phyloP scores from a whole-genome alignment of 1,284 basidiomycete genomes.

The Cutaneotrichosporon sp. region DNA sequence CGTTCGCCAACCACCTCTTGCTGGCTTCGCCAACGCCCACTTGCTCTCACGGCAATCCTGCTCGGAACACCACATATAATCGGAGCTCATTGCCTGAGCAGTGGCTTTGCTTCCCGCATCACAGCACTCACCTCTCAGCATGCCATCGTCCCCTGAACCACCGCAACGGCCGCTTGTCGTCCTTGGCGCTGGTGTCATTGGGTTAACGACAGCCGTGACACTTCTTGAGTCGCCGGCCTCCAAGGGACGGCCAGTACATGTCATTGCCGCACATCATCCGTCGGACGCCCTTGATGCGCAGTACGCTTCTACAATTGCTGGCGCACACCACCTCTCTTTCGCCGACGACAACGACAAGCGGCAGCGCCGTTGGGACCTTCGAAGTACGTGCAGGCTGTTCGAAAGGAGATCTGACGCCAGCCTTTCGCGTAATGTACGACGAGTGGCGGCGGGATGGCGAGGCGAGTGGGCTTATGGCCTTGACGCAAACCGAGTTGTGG shows the following conservation, averaged over 20 bases:
- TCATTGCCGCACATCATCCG: conserved; percentile 40
- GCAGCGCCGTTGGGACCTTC: conserved; percentile 35
- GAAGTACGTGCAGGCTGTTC: conserved; percentile 26
- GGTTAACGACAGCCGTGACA: conserved; percentile 42
- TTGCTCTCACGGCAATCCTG: no score
- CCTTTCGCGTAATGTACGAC: conserved; percentile 33
- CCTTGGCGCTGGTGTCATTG: conserved; percentile 43
- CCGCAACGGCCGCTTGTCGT: conserved; percentile 18
- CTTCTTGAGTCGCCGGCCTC: conserved; percentile 27
- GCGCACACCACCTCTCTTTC: conserved; percentile 47
- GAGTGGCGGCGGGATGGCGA: conserved; percentile 35
- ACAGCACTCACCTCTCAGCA: no score
- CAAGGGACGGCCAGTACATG: conserved; percentile 22
- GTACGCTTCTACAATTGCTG: conserved; percentile 41
- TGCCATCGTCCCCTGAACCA: no score
- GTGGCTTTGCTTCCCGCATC: no score
- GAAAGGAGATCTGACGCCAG: conserved; percentile 19
- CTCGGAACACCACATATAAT: no score
- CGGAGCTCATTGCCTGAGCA: no score
- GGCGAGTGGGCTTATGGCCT: conserved; percentile 34
- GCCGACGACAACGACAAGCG: conserved; percentile 38
- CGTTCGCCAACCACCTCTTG: no score
- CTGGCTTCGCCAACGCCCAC: no score
- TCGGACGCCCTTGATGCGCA: conserved; percentile 32
- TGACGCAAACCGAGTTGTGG: conserved; percentile 44